Evolutionary conservation across 257 asterid species (phyloP).

Genomic region (Nicotiana obtusifolia): DNA sequence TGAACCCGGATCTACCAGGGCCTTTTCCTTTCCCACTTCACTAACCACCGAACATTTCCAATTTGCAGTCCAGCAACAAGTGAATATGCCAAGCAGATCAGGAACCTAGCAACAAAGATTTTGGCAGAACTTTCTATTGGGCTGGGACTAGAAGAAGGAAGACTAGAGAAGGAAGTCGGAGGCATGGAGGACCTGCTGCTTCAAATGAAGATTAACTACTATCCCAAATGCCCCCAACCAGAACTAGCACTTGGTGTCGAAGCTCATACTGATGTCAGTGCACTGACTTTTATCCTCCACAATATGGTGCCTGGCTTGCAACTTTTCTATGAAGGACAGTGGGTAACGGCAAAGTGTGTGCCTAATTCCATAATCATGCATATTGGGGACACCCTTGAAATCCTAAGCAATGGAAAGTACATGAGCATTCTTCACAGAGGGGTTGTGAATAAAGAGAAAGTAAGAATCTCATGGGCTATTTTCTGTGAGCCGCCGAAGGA

Average conservation of each 20-base stretch:
- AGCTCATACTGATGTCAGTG: constrained; percentile 84
- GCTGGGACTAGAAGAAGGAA: constrained; percentile 50
- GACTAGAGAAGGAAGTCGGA: constrained; percentile 76
- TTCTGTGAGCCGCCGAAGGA: constrained; percentile 91
- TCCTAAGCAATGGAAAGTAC: constrained; percentile 75
- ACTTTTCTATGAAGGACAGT: constrained; percentile 57
- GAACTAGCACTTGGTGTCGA: constrained; percentile 92
- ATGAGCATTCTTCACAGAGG: constrained; percentile 83
- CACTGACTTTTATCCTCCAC: constrained; percentile 93
- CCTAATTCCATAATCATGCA: constrained; percentile 85
- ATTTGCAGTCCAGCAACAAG: constrained; percentile 46
- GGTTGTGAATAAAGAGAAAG: constrained; percentile 71
- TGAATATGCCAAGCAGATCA: constrained; percentile 61
- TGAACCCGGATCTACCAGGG: not conserved
- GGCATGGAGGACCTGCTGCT: constrained; percentile 69
- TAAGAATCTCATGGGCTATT: constrained; percentile 84
- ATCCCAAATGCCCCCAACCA: constrained; percentile 93
- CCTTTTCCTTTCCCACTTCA: not conserved
- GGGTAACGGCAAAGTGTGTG: constrained; percentile 92
- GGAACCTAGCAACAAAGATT: constrained; percentile 52
- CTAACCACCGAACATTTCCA: not conserved
- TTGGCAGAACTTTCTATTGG: constrained; percentile 59
- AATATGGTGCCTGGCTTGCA: constrained; percentile 95
- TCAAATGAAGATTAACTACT: constrained; percentile 82
- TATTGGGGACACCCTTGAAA: constrained; percentile 80